A percentile compares a stretch with the other conserved stretches of the same genome.
Conservation (phyloP, 2,329 filamentous ascomycete genomes). For the Botryotinia globosa region DNA sequence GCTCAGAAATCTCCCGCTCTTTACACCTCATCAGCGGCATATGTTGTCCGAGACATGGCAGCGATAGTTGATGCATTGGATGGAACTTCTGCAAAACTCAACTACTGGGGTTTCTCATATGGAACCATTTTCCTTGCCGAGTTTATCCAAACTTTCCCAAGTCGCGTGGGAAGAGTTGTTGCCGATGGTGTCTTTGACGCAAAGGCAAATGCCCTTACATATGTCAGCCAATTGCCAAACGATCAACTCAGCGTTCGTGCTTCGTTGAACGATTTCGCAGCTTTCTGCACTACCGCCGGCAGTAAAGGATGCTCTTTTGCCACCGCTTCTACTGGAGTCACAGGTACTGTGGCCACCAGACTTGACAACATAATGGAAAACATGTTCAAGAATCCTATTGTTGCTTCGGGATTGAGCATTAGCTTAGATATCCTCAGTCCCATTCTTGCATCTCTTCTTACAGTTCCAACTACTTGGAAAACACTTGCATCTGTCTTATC, state of each 20-base stretch:
- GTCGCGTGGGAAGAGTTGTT: slow-evolving; percentile 43
- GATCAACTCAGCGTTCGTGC: slow-evolving; percentile 23
- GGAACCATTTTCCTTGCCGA: slow-evolving; percentile 44
- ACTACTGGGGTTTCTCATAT: slow-evolving; percentile 52
- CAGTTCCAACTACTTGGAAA: slow-evolving; percentile 18
- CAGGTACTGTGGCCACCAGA: neutral
- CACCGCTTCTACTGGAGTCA: neutral
- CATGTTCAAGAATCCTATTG: neutral
- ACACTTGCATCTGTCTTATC: slow-evolving; percentile 1
- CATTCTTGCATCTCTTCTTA: neutral
- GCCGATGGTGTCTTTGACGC: slow-evolving; percentile 33
- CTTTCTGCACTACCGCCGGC: slow-evolving; percentile 22
- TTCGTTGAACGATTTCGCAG: slow-evolving; percentile 23
- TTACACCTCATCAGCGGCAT: slow-evolving; percentile 26
- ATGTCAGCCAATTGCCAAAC: slow-evolving; percentile 23
- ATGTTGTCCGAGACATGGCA: slow-evolving; percentile 27
- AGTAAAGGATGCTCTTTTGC: slow-evolving; percentile 16
- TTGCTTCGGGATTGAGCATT: neutral
- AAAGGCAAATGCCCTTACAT: slow-evolving; percentile 42
- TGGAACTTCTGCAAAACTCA: slow-evolving; percentile 34
- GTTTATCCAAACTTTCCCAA: slow-evolving; percentile 45
- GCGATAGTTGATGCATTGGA: slow-evolving; percentile 22
- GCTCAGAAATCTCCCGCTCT: slow-evolving; percentile 24
- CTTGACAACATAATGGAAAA: neutral
- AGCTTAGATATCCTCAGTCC: neutral